A percentile compares a stretch with the other conserved stretches of the same genome.
Conservation (phyloP, 306 rosid genomes). For the Cucurbita maxima region DNA sequence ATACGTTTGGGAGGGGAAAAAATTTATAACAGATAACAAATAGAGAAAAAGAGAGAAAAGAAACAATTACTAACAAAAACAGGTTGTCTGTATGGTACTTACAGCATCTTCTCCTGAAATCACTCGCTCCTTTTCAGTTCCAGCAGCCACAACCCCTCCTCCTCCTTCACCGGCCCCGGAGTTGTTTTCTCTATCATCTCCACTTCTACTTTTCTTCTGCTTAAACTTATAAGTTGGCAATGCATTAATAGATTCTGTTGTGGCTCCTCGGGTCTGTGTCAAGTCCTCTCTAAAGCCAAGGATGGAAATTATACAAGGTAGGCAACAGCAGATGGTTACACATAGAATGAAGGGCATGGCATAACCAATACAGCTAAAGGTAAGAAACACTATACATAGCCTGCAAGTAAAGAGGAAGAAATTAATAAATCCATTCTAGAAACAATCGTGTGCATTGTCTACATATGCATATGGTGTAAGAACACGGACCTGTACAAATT, state of each 20-base stretch:
- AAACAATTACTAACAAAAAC: neutral
- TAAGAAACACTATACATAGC: conserved; percentile 87
- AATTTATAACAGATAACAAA: neutral
- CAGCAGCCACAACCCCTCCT: conserved; percentile 83
- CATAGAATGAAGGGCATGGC: conserved; percentile 99
- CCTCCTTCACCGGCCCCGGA: conserved; percentile 56
- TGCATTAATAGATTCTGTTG: conserved; percentile 73
- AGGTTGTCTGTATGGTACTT: conserved; percentile 15
- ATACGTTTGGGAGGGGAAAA: neutral
- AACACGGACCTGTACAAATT: conserved; percentile 71
- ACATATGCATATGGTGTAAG: neutral
- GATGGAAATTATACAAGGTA: conserved; percentile 88
- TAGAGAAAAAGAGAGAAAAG: neutral
- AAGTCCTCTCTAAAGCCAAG: conserved; percentile 87
- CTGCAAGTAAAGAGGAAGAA: conserved; percentile 37
- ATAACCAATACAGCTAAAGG: conserved; percentile 89
- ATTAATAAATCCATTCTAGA: neutral
- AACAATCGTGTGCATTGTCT: too few species aligned
- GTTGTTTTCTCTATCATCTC: conserved; percentile 30
- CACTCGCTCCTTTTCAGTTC: conserved; percentile 76
- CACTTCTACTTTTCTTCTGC: conserved; percentile 52
- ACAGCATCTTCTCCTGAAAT: conserved; percentile 95
- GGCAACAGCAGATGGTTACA: conserved; percentile 95
- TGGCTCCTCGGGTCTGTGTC: conserved; percentile 77
- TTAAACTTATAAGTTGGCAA: conserved; percentile 86